Evolutionary conservation across 2,329 filamentous ascomycete species (phyloP), one percentile per base, ranked within the genome.

Genomic region (Neopestalotiopsis clavispora): DNA sequence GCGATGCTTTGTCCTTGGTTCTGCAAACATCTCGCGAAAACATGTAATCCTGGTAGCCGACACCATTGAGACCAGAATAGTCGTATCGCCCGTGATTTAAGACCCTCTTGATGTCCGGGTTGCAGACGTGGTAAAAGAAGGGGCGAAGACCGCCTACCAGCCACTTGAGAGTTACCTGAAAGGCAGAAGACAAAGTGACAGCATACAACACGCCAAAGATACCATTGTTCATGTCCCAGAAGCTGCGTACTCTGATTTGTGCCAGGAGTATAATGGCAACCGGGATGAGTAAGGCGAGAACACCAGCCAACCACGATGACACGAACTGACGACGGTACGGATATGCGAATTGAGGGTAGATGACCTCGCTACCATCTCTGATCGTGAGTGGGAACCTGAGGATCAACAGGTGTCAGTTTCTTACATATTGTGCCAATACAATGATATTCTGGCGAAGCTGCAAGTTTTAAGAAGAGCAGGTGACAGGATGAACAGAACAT

Each of bases 111-210:
- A 85, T 78, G 67, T 86, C 84, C 0, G 90, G 91, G 75, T 87
- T 84, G 79, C 90, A 92, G 69, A 91, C 87, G 4, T 85, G 84
- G 59, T 91, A 85, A 77, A 92, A 92, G 73, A 90, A 86, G 0
- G 90, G 90, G 34, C 89, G 82, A 2, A 90, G 82, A 23, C 89
- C 90, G 4, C 90, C 90, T 61, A 92, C 87, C 5, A 91, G 82
- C 81, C 87, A 89, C 76, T 92, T 92, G 72, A 92, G 77, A 72
- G 89, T 85, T 71, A 91, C 89, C 72, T 92, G 89, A 75, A 91
- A 90, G n/a, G 91, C 83, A 0, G 88, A 84, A 0, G 87, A 88
- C 2, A 85, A 80, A 69, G 90, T 84, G 65, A 91, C 80, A 2
- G 86, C 84, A 80, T 91, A 91, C 2, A 88, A 76, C 0, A 90